Base-by-base conservation (phyloP, 306 rosid species). In the Styphnolobium japonicum region DNA sequence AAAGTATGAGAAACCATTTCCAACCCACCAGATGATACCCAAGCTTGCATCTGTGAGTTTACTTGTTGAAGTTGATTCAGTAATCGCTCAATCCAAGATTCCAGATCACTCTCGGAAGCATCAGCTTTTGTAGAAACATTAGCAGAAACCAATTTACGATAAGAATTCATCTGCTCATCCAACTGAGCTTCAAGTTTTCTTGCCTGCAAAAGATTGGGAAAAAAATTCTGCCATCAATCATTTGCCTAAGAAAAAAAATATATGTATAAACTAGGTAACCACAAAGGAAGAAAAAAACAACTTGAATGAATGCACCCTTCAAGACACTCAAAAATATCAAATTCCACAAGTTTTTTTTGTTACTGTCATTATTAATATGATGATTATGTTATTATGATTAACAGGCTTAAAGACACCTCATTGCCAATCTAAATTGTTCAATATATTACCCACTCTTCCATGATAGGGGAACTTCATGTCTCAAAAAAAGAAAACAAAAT, bases 1-100 rank as follows among this genome's bases (percentile, higher is more conserved):
- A 96, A 86, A 48, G 99, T 93, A 79, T 93, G 98, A 87, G 99
- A 93, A 82, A 96, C 99, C 97, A 96, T 91, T 85, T 96, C 99
- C 10, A 97, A 86, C 53, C 98, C 99, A 77, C 93, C 99, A 21
- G 99, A 80, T 62, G 99, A 91, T 37, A 93, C 99, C 99, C 93
- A 96, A 62, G 96, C 92, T 73, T 93, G 98, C 99, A 96, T 96
- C 85, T 93, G 99, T n/a, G 87, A 80, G 84, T 96, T 96, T 77
- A 93, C 94, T 88, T 89, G 99, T 83, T 96, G 97, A 46, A 96
- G 97, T 84, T 96, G 96, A 79, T 90, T 93, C 51, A 93, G 71
- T 72, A 93, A 75, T 67, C 82, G 83, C 36, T 96, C 97, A 72
- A 96, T 90, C 88, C 85, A 92, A 22, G 96, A 86, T 81, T 93